phyloP scores from a whole-genome alignment of 202 grass and related monocot species.

The Cymbopogon flexuosus region DNA sequence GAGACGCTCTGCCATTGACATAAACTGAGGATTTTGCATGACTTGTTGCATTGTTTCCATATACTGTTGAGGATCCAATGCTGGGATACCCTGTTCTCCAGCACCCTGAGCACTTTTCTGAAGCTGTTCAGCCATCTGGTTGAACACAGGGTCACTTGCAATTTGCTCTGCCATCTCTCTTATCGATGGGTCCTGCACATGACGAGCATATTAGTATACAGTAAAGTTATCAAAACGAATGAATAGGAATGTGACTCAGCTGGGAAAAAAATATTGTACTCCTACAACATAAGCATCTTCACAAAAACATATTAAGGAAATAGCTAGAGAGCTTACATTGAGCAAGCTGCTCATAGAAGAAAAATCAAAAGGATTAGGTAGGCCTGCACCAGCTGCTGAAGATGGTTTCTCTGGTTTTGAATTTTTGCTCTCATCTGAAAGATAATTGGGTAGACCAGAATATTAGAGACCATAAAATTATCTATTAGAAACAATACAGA shows the following conservation, averaged over 20 bases:
- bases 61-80: conserved; percentile 73
- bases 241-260: neutral
- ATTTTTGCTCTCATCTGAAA: conserved; percentile 58
- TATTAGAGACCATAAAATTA: neutral
- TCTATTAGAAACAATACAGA: neutral
- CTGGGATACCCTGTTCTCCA: conserved; percentile 57
- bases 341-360: conserved; percentile 65
- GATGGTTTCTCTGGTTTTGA: conserved; percentile 51
- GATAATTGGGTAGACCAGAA: neutral
- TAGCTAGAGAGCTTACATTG: conserved; percentile 44
- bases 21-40: conserved; percentile 89
- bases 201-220: neutral
- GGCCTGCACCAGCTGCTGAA: conserved; percentile 17
- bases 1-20: conserved; percentile 82
- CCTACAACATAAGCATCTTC: neutral
- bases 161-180: conserved; percentile 93
- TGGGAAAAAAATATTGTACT: neutral
- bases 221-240: conserved; percentile 3
- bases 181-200: conserved; percentile 78
- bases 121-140: conserved; percentile 86
- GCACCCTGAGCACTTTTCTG: conserved; percentile 63
- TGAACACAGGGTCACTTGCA: conserved; percentile 69
- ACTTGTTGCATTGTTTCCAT: conserved; percentile 81
- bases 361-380: conserved; percentile 71
- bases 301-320: conserved; percentile 19